Percentiles rank a stretch among this genome's conserved stretches.
Evolutionary conservation across 495 filamentous ascomycete genomes (phyloP).

Genomic region (Chaetomium cochliodes): DNA sequence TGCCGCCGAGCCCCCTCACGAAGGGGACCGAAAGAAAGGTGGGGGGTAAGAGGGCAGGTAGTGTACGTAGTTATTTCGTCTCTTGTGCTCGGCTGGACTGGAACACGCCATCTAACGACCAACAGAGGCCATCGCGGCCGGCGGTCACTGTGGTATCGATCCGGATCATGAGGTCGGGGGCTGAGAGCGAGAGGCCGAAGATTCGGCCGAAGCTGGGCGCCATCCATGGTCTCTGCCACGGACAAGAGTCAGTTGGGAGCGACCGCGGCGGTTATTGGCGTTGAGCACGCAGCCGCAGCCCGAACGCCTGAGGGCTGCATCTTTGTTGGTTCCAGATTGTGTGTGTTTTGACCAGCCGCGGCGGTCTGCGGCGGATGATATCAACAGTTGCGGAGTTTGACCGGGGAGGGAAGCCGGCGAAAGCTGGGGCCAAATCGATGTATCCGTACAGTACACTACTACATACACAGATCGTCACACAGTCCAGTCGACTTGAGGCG

Average conservation of each 20-base stretch:
- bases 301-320: conserved; percentile 11
- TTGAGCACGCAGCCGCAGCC: background rate
- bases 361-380: background rate
- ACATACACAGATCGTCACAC: no score
- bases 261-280: conserved; percentile 7
- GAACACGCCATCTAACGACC: conserved; percentile 2
- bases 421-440: background rate
- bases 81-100: background rate
- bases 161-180: background rate
- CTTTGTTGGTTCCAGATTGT: conserved; percentile 19
- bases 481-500: no score
- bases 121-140: conserved; percentile 3
- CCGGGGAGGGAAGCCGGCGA: background rate
- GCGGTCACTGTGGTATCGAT: no score
- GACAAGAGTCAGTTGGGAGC: background rate
- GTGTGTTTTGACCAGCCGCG: background rate
- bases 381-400: background rate
- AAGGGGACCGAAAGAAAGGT: background rate
- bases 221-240: background rate
- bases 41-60: background rate
- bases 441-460: no score
- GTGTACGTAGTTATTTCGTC: background rate
- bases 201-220: conserved; percentile 1
- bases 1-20: conserved; percentile 35
- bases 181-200: background rate